Conservation (phyloP, 2,329 filamentous ascomycete genomes). For the Podosphaera fusca region DNA sequence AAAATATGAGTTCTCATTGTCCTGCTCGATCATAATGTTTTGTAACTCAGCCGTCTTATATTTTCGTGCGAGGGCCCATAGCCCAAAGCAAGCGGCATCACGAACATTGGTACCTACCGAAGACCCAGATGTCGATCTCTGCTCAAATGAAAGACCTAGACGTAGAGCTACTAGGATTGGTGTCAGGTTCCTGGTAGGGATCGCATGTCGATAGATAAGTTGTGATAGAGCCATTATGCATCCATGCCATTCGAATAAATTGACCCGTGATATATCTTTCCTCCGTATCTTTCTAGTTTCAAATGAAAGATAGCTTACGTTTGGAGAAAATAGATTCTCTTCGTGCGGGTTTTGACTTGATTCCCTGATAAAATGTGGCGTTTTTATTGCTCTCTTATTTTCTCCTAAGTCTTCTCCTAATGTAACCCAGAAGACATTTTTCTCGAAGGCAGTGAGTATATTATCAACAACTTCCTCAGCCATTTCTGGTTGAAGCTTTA, state of each 20-base stretch:
- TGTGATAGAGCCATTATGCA: slow-evolving; percentile 72
- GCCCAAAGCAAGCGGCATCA: slow-evolving; percentile 86
- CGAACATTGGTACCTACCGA: slow-evolving; percentile 76
- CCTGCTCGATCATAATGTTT: slow-evolving; percentile 25
- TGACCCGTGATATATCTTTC: slow-evolving; percentile 47
- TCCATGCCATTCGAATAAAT: slow-evolving; percentile 78
- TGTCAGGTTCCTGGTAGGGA: slow-evolving; percentile 44
- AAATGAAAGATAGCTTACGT: background rate
- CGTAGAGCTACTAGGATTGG: slow-evolving; percentile 57
- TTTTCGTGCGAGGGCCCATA: slow-evolving; percentile 76
- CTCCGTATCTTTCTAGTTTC: background rate
- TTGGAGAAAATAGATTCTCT: background rate
- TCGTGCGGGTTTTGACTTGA: background rate
- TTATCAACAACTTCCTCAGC: slow-evolving; percentile 71
- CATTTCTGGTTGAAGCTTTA: slow-evolving; percentile 61
- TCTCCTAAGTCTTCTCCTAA: slow-evolving; percentile 13
- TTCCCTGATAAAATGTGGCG: background rate
- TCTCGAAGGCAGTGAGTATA: slow-evolving; percentile 46
- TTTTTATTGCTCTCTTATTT: background rate
- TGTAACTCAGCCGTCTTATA: slow-evolving; percentile 64
- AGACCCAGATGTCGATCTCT: slow-evolving; percentile 62
- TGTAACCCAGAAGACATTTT: slow-evolving; percentile 29
- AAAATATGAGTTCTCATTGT: slow-evolving; percentile 1
- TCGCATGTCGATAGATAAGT: slow-evolving; percentile 62
- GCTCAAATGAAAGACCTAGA: slow-evolving; percentile 68